Conservation (phyloP, 495 filamentous ascomycete species). For the Penicillium mononematosum region DNA sequence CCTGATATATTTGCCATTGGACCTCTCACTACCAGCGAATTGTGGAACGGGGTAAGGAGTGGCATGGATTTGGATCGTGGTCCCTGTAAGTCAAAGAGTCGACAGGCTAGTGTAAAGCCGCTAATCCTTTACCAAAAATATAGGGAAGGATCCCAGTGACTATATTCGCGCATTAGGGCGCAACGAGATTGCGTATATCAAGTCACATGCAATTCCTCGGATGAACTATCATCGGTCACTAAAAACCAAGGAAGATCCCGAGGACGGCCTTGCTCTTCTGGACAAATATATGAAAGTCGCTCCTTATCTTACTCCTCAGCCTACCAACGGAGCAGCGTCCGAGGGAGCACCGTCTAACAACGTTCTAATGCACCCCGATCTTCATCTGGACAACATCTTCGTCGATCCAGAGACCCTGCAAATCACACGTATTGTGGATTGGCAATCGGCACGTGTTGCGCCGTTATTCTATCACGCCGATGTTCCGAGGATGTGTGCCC, state of each 20-base stretch:
- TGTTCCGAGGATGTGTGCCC: conserved; percentile 33
- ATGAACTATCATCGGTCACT: conserved; percentile 21
- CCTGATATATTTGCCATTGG: conserved; percentile 21
- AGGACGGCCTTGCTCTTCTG: conserved; percentile 20
- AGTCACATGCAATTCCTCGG: conserved; percentile 17
- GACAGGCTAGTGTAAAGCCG: no score
- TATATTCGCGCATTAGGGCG: conserved; percentile 20
- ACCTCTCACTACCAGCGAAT: conserved; percentile 18
- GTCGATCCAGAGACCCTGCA: conserved; percentile 28
- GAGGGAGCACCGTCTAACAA: conserved; percentile 2
- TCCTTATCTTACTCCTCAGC: conserved; percentile 14
- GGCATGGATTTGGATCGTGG: conserved; percentile 22
- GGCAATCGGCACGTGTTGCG: conserved; percentile 32
- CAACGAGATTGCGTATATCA: conserved; percentile 24
- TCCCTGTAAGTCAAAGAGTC: conserved; percentile 15
- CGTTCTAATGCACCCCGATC: conserved; percentile 40
- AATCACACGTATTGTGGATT: conserved; percentile 36
- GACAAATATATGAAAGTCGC: conserved; percentile 20
- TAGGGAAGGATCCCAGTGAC: conserved; percentile 17
- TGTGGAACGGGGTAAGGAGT: conserved; percentile 13
- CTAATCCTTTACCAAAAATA: no score
- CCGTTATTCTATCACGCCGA: conserved; percentile 33
- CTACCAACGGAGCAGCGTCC: conserved; percentile 15
- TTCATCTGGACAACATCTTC: conserved; percentile 44
- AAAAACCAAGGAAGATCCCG: conserved; percentile 11